These are phyloP conservation scores for Stephanodiscus triporus DNA, from an alignment of 108 stramenopile genomes.

Conservation along the genomic window DNA sequence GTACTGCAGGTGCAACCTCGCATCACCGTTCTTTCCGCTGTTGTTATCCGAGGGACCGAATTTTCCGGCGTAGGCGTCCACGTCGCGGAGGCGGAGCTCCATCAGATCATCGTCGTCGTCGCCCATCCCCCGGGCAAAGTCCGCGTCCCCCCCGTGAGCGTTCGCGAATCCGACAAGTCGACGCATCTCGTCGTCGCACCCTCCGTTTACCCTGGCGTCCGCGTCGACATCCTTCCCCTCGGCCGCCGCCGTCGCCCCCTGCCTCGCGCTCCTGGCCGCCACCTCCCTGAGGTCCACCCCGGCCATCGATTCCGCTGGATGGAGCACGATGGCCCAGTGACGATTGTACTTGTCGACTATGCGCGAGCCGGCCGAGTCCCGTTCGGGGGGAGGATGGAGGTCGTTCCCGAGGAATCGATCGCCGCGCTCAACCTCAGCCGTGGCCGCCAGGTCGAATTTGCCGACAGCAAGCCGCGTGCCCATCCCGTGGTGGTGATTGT, in stretches of 20 bases:
- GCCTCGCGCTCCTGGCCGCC: slow-evolving; percentile 54
- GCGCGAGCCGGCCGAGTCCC: slow-evolving; percentile 65
- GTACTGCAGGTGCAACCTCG: slow-evolving; percentile 56
- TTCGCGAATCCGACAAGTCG: slow-evolving; percentile 78
- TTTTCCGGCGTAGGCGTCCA: slow-evolving; percentile 72
- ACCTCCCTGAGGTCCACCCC: slow-evolving; percentile 68
- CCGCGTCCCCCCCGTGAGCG: slow-evolving; percentile 61
- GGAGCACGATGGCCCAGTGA: slow-evolving; percentile 87
- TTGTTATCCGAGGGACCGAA: slow-evolving; percentile 11
- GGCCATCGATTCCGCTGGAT: slow-evolving; percentile 80
- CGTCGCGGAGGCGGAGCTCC: slow-evolving; percentile 66
- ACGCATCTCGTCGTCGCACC: slow-evolving; percentile 72
- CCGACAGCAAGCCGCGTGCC: slow-evolving; percentile 75
- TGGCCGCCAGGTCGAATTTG: slow-evolving; percentile 88
- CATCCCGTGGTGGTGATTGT: background rate
- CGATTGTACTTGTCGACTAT: slow-evolving; percentile 90
- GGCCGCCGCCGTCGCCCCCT: slow-evolving; percentile 54
- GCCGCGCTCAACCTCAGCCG: slow-evolving; percentile 83
- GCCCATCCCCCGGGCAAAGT: slow-evolving; percentile 76
- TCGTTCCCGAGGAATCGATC: slow-evolving; percentile 65
- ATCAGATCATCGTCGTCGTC: slow-evolving; percentile 54
- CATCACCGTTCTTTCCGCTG: slow-evolving; percentile 24
- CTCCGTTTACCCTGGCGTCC: slow-evolving; percentile 78
- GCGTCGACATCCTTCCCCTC: slow-evolving; percentile 59
- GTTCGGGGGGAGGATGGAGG: slow-evolving; percentile 65